These are phyloP conservation scores for Tulasnella sp. DNA, from an alignment of 768 basidiomycete species.

Conservation along the genomic window DNA sequence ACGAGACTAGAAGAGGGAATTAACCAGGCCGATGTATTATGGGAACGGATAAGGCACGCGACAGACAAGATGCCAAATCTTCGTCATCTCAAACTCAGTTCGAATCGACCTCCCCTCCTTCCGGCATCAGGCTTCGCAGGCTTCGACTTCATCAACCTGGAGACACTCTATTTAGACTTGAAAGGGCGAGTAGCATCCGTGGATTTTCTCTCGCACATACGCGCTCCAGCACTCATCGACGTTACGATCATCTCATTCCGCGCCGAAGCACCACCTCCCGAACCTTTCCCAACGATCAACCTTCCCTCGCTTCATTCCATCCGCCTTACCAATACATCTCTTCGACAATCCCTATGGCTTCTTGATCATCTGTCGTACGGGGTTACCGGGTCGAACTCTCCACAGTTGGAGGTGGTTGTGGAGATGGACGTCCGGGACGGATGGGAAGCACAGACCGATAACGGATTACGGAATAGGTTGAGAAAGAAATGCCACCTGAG, in stretches of 20 bases:
- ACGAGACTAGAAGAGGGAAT: neutral
- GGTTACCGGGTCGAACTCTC: neutral
- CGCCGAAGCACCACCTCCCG: neutral
- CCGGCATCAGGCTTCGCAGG: neutral
- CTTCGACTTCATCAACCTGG: neutral
- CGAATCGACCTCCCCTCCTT: neutral
- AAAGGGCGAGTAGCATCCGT: neutral
- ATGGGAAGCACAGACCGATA: neutral
- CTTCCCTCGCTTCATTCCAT: neutral
- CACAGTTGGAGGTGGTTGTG: neutral
- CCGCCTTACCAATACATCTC: neutral
- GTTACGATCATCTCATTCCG: neutral
- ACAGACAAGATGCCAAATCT: neutral
- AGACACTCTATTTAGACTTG: neutral
- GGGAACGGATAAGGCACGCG: neutral
- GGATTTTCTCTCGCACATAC: neutral
- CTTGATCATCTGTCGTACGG: neutral
- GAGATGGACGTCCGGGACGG: slow-evolving; percentile 1
- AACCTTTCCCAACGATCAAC: neutral
- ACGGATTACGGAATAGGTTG: neutral
- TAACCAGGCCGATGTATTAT: neutral
- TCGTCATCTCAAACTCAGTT: neutral
- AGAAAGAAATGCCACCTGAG: neutral
- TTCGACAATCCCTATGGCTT: neutral
- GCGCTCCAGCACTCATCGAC: neutral